Evolutionary conservation across 257 asterid genomes (phyloP), one percentile per base, ranked within the genome.

Genomic region (Gentiana dahurica): DNA sequence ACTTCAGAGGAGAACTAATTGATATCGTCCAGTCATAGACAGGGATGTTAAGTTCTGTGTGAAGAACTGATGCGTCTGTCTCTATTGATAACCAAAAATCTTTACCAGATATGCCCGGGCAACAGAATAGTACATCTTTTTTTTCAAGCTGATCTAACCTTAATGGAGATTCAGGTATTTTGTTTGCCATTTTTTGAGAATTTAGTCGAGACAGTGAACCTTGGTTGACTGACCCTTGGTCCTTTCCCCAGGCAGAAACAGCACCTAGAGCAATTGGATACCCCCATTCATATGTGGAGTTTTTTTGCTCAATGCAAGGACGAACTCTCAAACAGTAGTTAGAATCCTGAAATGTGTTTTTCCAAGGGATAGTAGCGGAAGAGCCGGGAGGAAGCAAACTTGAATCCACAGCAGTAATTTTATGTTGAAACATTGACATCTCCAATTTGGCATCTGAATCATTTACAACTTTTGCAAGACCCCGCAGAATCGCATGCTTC

Each of bases 1-100:
- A 65, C 80, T 83, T 88, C 79, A 92, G 64, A 9, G 97, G 95
- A 65, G 98, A 82, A 69, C 80, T 83, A 61, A 83, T 75, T 24
- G 98, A 92, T 77, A 92, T 75, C 74, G 74, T 87, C 98, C 98
- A 92, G 76, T 92, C 98, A 80, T 81, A 85, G 60, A 88, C 93
- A 37, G 98, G 95, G 56, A 72, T 59, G 68, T 80, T 92, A 58
- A 87, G 93, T 70, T 89, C 95, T 58, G 97, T 79, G 50, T 83
- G 94, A 64, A 85, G 95, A 81, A 85, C 85, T 37, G 98, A 83
- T 48, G 98, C 95, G 75, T 92, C 98, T 34, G 85, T 80, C 65
- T 86, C 86, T 52, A 92, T 54, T 54, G 91, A 79, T 72, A 88
- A 88, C 98, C 98, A 92, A 74, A 83, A 81, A 54, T 71, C 75